Base-by-base conservation (phyloP, 106 monocot species). In the Iris macrosiphon region DNA sequence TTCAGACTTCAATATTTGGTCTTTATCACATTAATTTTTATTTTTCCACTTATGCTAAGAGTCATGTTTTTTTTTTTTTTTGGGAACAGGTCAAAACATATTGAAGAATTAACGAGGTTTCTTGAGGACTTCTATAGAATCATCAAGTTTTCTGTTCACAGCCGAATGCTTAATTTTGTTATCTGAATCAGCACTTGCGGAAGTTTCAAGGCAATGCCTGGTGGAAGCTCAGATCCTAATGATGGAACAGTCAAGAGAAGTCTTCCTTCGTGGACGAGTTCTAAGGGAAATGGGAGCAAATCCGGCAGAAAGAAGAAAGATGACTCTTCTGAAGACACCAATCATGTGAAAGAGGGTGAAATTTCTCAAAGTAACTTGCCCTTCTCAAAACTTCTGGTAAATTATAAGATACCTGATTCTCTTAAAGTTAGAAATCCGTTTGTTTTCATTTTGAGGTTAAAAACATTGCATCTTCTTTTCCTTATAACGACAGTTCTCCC, bases 361-460 rank as follows among this genome's bases (percentile, higher is more conserved):
- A 62, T 34, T 52, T 10, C 62, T 22, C 49, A 57, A 49, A 49
- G 57, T 45, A 62, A 21, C 28, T 49, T 58, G 8, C 59, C 63
- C 18, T 94, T 88, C 68, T 74, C 88, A 61, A 79, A 66, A 54
- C 69, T 88, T 54, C n/a, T 94, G 88, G 93, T 93, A 70, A 65
- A n/a, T n/a, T n/a, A n/a, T 55, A 13, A 40, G 20, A 12, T 4
- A 65, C 21, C 19, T 14, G 1, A 23, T 12, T 49, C 11, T 31
- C 25, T 20, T 52, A 15, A 54, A 34, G 35, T 20, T 2, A 34
- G 6, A 33, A 14, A 34, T 35, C 17, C 20, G 54, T 3, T 7
- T 20, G 35, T 18, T 34, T 15, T 33, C 18, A 20, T 54, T 20
- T 54, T 54, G 18, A 37, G 37, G n/a, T n/a, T n/a, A n/a, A n/a